Conservation (phyloP, 495 filamentous ascomycete genomes). For the Cercophora newfieldiana region DNA sequence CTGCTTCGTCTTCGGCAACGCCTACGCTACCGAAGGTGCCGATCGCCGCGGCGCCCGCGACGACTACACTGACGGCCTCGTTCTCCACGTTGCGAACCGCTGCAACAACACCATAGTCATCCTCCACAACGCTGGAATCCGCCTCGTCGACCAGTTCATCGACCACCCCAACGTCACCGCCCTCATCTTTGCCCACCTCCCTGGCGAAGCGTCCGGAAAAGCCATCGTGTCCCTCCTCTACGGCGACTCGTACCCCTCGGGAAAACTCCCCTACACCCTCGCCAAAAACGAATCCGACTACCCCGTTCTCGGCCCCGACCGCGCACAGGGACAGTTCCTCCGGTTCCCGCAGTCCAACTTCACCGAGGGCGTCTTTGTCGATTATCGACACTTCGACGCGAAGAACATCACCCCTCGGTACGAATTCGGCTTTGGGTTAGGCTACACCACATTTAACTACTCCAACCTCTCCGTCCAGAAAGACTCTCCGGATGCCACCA, state of each 20-base stretch:
- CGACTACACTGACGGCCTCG: slow-evolving; percentile 58
- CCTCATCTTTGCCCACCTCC: slow-evolving; percentile 60
- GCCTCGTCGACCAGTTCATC: slow-evolving; percentile 58
- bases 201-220: slow-evolving; percentile 61
- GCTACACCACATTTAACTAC: slow-evolving; percentile 65
- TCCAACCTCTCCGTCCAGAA: slow-evolving; percentile 41
- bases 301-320: slow-evolving; percentile 40
- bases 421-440: slow-evolving; percentile 72
- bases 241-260: slow-evolving; percentile 59
- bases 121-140: slow-evolving; percentile 59
- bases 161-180: slow-evolving; percentile 65
- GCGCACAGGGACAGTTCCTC: slow-evolving; percentile 35
- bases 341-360: slow-evolving; percentile 63
- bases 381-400: slow-evolving; percentile 67
- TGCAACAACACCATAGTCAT: slow-evolving; percentile 66
- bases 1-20: slow-evolving; percentile 65
- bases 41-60: slow-evolving; percentile 45
- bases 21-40: slow-evolving; percentile 56
- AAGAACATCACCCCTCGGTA: slow-evolving; percentile 64
- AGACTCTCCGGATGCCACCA: slow-evolving; percentile 18
- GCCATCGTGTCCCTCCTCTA: slow-evolving; percentile 60
- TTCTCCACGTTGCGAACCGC: slow-evolving; percentile 53
- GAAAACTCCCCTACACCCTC: slow-evolving; percentile 73
- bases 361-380: slow-evolving; percentile 63
- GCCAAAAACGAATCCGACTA: slow-evolving; percentile 64